phyloP scores from a whole-genome alignment of 768 basidiomycete species.

The Kwoniella sp. region DNA sequence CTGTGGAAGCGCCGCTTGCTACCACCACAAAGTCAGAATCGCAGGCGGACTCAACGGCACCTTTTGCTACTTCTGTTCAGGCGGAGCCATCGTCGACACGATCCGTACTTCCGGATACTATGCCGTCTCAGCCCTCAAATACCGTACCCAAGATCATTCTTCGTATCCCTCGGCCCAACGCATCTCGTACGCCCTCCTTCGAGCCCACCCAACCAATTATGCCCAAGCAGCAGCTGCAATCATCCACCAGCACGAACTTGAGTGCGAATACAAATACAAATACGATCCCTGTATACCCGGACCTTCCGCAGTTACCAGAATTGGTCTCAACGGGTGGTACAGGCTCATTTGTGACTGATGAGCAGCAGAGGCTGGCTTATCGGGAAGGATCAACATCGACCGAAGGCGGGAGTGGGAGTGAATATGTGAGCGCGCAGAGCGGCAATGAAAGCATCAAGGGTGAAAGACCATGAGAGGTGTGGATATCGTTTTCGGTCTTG shows the following conservation, averaged over 20 bases:
- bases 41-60: no score
- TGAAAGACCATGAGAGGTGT: not conserved
- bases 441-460: slow-evolving; percentile 9
- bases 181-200: not conserved
- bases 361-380: slow-evolving; percentile 16
- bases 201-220: not conserved
- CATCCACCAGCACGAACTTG: not conserved
- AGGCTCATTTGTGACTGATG: no score
- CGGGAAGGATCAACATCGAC: slow-evolving; percentile 28
- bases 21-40: no score
- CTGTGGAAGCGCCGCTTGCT: no score
- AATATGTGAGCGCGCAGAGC: slow-evolving; percentile 33
- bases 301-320: not conserved
- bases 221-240: not conserved
- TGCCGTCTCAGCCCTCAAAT: not conserved
- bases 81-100: not conserved
- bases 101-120: not conserved
- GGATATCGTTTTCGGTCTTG: no score
- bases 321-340: not conserved
- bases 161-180: slow-evolving; percentile 22
- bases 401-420: slow-evolving; percentile 23
- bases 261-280: not conserved
- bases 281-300: not conserved
- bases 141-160: slow-evolving; percentile 26
- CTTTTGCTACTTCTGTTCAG: not conserved